phyloP scores from a whole-genome alignment of 2,329 filamentous ascomycete genomes.

The Arthroderma uncinatum region DNA sequence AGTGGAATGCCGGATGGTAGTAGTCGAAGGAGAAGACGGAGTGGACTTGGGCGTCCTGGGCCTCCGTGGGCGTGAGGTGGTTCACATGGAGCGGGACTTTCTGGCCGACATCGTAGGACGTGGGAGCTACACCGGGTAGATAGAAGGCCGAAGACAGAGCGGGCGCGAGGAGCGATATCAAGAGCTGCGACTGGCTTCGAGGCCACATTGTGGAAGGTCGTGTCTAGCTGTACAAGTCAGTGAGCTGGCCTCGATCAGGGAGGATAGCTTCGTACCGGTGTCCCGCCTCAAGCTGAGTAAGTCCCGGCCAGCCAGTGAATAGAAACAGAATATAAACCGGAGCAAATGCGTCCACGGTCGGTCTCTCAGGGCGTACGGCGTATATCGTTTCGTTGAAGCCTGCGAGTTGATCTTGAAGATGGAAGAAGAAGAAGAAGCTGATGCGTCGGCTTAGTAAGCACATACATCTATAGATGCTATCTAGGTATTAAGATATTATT shows the following conservation, averaged over 20 bases:
- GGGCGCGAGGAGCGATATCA: conserved; percentile 24
- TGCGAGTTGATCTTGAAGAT: no score
- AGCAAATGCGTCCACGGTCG: no score
- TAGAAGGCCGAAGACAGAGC: conserved; percentile 62
- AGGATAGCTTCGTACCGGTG: neutral
- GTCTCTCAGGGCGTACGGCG: no score
- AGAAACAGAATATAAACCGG: no score
- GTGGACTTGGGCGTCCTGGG: conserved; percentile 68
- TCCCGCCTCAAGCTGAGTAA: neutral
- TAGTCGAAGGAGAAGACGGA: conserved; percentile 96
- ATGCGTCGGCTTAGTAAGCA: no score
- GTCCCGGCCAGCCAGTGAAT: no score
- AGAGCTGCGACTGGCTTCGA: conserved; percentile 22
- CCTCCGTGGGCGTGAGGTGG: conserved; percentile 74
- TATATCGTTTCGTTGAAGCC: neutral
- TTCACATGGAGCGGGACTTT: conserved; percentile 84
- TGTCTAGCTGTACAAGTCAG: neutral
- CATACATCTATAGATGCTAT: no score
- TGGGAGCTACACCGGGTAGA: conserved; percentile 88
- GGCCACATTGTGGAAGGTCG: conserved; percentile 28
- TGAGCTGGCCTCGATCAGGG: neutral
- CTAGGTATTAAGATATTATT: no score
- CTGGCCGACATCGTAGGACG: conserved; percentile 73
- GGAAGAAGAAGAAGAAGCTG: neutral
- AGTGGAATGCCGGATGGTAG: conserved; percentile 77